phyloP scores from a whole-genome alignment of 2,329 filamentous ascomycete genomes.

The Xylariaceae sp. region DNA sequence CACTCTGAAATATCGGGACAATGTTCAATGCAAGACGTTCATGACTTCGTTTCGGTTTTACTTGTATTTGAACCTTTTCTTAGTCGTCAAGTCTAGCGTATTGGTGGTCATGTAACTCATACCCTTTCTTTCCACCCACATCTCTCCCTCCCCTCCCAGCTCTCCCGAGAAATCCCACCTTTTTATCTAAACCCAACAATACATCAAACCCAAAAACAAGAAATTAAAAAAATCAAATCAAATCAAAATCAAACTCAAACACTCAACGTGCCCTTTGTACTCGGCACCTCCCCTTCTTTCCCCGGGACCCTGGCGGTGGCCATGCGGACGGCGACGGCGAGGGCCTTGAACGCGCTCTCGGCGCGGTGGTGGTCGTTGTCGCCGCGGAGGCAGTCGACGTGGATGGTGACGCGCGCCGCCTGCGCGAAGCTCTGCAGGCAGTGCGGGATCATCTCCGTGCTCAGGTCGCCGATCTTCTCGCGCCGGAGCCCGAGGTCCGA shows the following conservation, averaged over 20 bases:
- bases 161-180: neutral
- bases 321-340: constrained; percentile 77
- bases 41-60: too few relatives aligned
- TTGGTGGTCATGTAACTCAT: neutral
- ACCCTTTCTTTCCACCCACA: neutral
- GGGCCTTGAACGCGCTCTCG: constrained; percentile 94
- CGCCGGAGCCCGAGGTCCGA: constrained; percentile 78
- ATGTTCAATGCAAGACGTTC: too few relatives aligned
- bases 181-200: neutral
- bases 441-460: constrained; percentile 95
- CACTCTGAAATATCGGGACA: too few relatives aligned
- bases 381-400: constrained; percentile 87
- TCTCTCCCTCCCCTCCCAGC: neutral
- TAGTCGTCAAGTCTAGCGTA: too few relatives aligned
- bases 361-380: constrained; percentile 94
- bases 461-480: constrained; percentile 90
- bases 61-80: too few relatives aligned
- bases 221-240: too few relatives aligned
- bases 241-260: too few relatives aligned
- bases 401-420: constrained; percentile 83
- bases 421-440: constrained; percentile 92
- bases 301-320: constrained; percentile 72
- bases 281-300: constrained; percentile 86
- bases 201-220: too few relatives aligned
- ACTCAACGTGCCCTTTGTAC: constrained; percentile 87